Evolutionary conservation across 257 asterid genomes (phyloP), one percentile per base, ranked within the genome.

Genomic region (Orobanche coerulescens): DNA sequence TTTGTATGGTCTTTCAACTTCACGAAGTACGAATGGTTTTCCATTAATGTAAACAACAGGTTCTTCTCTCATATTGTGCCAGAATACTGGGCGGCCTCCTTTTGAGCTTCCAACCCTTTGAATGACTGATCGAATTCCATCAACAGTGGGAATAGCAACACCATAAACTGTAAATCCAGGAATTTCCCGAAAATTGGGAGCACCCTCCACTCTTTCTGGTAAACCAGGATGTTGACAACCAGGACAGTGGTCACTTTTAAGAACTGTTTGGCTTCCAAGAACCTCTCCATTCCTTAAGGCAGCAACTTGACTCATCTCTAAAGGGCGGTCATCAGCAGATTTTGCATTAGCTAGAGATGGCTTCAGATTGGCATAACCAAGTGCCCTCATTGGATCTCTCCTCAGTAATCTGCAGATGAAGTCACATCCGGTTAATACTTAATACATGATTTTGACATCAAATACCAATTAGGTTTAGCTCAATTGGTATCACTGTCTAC

Each of bases 61-160:
- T 71, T 91, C 98, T 76, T 91, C 98, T 79, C 98, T 85, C 98
- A 91, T 91, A 73, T 88, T 88, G 75, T 91, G 98, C 98, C 98
- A 91, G 71, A 91, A 78, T 50, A 91, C 90, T 22, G 96, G 94
- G 33, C 88, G 83, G 20, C 92, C 95, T 60, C 86, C 87, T 82
- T 76, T 83, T 46, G 82, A 72, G 80, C 88, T 86, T 59, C 96
- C 96, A 81, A 91, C 81, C 78, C 90, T 81, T 72, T 75, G 93
- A 70, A 91, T 82, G 75, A 91, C 98, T 39, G 96, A 88, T 42
- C 78, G 88, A 62, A 91, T 91, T 54, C 98, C 98, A 67, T 80
- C 90, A 26, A 82, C 74, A 15, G 98, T 91, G 44, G 98, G 98
- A 75, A 85, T 91, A 58, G 98, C 98, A 75, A 91, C 98, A 48